phyloP scores from a whole-genome alignment of 225 moss, liverwort and hornwort genomes.

The Sphagnum tenellum region DNA sequence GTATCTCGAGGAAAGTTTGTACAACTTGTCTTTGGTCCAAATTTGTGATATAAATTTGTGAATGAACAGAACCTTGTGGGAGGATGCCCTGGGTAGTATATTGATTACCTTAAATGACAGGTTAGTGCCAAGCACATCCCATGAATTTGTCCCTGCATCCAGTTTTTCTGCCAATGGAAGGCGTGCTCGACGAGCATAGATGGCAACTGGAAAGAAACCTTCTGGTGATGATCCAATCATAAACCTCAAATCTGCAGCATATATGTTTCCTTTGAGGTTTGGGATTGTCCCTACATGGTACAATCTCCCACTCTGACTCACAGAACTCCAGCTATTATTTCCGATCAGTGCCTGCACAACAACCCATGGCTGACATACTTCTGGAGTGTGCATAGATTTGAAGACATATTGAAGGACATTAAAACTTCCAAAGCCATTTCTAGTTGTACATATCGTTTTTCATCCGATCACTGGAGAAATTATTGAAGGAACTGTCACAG shows the following conservation, averaged over 20 bases:
- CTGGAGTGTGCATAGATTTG: too few species aligned
- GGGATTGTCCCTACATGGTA: conserved; percentile 39
- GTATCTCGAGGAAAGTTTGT: too few species aligned
- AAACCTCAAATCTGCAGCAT: conserved; percentile 31
- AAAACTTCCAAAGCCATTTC: too few species aligned
- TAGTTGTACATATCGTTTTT: too few species aligned
- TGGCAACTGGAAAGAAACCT: conserved; percentile 37
- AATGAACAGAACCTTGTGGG: too few species aligned
- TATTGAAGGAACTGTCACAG: too few species aligned
- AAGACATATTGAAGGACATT: too few species aligned
- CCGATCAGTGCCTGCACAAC: conserved; percentile 28
- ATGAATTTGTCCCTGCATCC: conserved; percentile 26
- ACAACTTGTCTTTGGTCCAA: too few species aligned
- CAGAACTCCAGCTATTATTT: conserved; percentile 35
- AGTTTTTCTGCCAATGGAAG: conserved; percentile 32
- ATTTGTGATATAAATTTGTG: too few species aligned
- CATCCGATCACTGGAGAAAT: too few species aligned
- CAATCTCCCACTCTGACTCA: conserved; percentile 24
- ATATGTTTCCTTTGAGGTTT: conserved; percentile 26
- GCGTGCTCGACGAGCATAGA: conserved; percentile 31
- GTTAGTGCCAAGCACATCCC: conserved; percentile 41
- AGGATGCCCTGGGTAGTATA: background rate
- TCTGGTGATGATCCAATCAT: conserved; percentile 31
- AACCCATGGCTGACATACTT: too few species aligned
- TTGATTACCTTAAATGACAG: conserved; percentile 23